These are phyloP conservation scores for Hypomontagnella monticulosa DNA, from an alignment of 495 filamentous ascomycete genomes.

Conservation along the genomic window DNA sequence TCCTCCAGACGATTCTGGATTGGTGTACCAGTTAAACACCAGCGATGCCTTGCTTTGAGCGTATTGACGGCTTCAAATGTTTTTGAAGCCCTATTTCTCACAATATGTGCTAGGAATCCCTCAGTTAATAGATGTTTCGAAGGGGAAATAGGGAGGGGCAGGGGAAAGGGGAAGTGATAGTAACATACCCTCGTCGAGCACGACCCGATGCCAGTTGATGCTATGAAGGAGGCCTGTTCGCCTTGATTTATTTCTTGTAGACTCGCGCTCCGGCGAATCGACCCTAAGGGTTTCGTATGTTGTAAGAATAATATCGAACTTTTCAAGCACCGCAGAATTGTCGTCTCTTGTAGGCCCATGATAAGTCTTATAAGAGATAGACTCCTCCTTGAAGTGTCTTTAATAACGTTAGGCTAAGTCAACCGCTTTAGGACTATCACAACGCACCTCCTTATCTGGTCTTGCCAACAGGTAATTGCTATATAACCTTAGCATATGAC, in stretches of 20 bases:
- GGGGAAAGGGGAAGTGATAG: background rate
- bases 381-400: conserved; percentile 38
- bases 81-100: conserved; percentile 47
- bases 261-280: conserved; percentile 23
- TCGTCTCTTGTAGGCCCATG: conserved; percentile 46
- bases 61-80: conserved; percentile 43
- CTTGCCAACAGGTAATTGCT: conserved; percentile 43
- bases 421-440: too few species aligned
- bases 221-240: conserved; percentile 30
- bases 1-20: conserved; percentile 63
- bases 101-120: conserved; percentile 41
- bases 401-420: background rate
- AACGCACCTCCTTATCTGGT: conserved; percentile 43
- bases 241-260: background rate
- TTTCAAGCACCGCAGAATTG: conserved; percentile 27
- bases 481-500: background rate
- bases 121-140: background rate
- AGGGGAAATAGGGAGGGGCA: too few species aligned
- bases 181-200: conserved; percentile 57
- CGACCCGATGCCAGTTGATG: conserved; percentile 53
- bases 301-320: conserved; percentile 52
- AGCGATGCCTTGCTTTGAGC: conserved; percentile 48
- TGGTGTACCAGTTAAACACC: conserved; percentile 62
- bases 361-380: conserved; percentile 47
- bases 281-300: conserved; percentile 53